Evolutionary conservation across 495 filamentous ascomycete species (phyloP).

Genomic region (Aspergillus coremiiformis): DNA sequence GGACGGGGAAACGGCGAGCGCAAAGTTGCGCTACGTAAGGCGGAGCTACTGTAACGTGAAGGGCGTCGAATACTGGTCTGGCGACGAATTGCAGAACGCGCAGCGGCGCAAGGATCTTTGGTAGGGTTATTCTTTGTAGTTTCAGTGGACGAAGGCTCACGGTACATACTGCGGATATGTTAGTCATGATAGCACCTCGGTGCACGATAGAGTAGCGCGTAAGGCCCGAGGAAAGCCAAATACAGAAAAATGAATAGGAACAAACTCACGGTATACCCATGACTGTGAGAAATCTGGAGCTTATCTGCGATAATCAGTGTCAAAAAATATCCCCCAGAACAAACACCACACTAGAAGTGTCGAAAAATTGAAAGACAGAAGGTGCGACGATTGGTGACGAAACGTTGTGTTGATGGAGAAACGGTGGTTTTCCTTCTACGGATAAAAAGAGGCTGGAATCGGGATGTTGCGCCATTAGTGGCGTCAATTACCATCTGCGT

Average conservation of each 20-base stretch:
- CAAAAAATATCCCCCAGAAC: neutral
- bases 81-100: constrained; percentile 69
- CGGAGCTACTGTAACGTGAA: constrained; percentile 23
- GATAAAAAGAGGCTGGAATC: constrained; percentile 20
- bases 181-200: constrained; percentile 14
- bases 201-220: constrained; percentile 24
- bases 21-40: constrained; percentile 26
- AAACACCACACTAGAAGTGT: constrained; percentile 3
- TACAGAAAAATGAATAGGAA: constrained; percentile 11
- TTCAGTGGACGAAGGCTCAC: constrained; percentile 42
- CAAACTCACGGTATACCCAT: constrained; percentile 80
- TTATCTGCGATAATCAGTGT: constrained; percentile 8
- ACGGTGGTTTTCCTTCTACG: constrained; percentile 14
- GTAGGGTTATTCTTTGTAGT: constrained; percentile 52
- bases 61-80: constrained; percentile 37
- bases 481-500: neutral
- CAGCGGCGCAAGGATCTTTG: constrained; percentile 48
- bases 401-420: constrained; percentile 17
- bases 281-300: constrained; percentile 20
- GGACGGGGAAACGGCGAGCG: constrained; percentile 32
- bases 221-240: constrained; percentile 1
- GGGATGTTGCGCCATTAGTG: constrained; percentile 6
- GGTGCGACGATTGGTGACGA: constrained; percentile 14
- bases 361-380: constrained; percentile 4
- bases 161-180: constrained; percentile 45